Evolutionary conservation across 2,329 filamentous ascomycete genomes (phyloP).

Genomic region (Colletotrichum coccodes): DNA sequence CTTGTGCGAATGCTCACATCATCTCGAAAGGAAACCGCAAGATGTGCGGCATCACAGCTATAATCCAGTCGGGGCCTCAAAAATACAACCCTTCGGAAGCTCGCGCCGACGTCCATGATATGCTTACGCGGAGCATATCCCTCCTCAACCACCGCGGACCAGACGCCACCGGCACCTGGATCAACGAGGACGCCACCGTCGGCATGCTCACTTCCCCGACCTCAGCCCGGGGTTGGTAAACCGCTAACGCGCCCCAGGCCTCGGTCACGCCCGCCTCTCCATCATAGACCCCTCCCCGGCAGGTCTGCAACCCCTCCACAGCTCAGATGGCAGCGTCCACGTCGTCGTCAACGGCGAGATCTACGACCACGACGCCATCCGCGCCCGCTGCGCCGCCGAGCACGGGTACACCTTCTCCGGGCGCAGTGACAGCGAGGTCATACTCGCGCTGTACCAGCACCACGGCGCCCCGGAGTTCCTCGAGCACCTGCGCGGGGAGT

Average conservation of each 20-base stretch:
- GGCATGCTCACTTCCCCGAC: neutral
- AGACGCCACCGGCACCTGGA: conserved; percentile 39
- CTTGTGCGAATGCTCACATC: too few relatives aligned
- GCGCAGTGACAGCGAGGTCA: conserved; percentile 60
- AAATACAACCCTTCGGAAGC: neutral
- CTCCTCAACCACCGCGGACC: conserved; percentile 40
- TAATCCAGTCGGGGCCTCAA: neutral
- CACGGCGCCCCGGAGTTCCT: conserved; percentile 50
- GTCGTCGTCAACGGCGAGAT: conserved; percentile 63
- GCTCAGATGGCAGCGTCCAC: conserved; percentile 49
- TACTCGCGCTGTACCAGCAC: conserved; percentile 60
- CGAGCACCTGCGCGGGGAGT: conserved; percentile 61
- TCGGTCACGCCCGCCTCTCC: conserved; percentile 59
- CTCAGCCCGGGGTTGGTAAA: neutral
- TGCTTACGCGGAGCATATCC: neutral
- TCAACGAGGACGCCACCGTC: neutral
- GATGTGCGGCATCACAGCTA: neutral
- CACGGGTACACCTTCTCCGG: conserved; percentile 55
- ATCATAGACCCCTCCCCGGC: conserved; percentile 59
- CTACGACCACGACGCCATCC: conserved; percentile 56
- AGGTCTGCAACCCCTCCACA: conserved; percentile 57
- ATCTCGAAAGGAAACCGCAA: too few relatives aligned
- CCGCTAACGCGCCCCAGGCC: conserved; percentile 17
- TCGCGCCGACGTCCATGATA: neutral
- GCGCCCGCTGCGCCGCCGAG: conserved; percentile 43